Percentiles rank a stretch among this genome's conserved stretches.
phyloP scores from a whole-genome alignment of 768 basidiomycete species.

The Hericium coralloides region DNA sequence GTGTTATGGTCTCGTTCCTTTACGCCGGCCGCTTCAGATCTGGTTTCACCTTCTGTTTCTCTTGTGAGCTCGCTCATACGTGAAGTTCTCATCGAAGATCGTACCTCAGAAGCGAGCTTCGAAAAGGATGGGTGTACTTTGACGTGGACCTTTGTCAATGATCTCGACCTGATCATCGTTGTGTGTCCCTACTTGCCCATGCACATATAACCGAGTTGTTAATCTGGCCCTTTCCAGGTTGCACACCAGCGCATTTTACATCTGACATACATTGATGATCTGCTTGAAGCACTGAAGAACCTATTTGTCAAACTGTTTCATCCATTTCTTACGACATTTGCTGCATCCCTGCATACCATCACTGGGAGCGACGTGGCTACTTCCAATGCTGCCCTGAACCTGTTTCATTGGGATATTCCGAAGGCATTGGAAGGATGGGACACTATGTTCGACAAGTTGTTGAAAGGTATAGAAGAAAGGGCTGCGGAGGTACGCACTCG shows the following conservation, averaged over 20 bases:
- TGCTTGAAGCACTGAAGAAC: constrained; percentile 69
- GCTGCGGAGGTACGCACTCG: constrained; percentile 46
- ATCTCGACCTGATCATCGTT: constrained; percentile 93
- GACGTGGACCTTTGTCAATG: constrained; percentile 92
- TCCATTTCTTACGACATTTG: constrained; percentile 75
- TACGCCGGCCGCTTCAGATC: constrained; percentile 71
- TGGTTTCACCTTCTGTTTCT: constrained; percentile 63
- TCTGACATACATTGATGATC: constrained; percentile 86
- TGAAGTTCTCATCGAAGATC: constrained; percentile 87
- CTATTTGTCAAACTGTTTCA: constrained; percentile 84
- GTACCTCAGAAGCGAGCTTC: constrained; percentile 72
- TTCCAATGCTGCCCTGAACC: constrained; percentile 26
- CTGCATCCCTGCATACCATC: constrained; percentile 69
- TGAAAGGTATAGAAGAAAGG: constrained; percentile 67
- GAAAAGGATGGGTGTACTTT: constrained; percentile 94
- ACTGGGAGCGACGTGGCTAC: constrained; percentile 31
- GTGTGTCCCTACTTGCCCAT: constrained; percentile 37
- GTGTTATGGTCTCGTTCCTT: constrained; percentile 94
- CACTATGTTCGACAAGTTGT: constrained; percentile 63
- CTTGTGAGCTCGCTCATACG: constrained; percentile 86
- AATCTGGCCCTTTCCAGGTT: constrained; percentile 42
- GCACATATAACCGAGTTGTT: not conserved
- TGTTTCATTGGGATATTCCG: constrained; percentile 56
- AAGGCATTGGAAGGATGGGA: constrained; percentile 78
- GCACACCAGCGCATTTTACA: constrained; percentile 96